These are phyloP conservation scores for Diddensiella santjacobensis DNA, from an alignment of 805 yeast genomes.

Conservation along the genomic window DNA sequence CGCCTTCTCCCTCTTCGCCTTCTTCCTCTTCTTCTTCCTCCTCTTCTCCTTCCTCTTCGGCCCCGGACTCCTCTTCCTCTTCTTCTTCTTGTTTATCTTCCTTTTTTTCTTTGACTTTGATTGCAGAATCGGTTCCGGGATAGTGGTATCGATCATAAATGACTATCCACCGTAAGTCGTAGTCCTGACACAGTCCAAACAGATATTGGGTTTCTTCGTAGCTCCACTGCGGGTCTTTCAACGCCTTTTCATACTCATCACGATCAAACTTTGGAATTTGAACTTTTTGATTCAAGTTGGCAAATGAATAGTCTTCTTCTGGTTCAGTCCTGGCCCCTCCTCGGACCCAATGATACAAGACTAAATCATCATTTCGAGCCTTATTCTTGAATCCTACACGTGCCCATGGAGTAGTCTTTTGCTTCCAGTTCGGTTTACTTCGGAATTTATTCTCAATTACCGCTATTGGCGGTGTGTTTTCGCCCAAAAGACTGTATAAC, in stretches of 20 bases:
- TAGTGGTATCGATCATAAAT: constrained; percentile 57
- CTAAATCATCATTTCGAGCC: constrained; percentile 48
- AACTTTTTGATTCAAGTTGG: constrained; percentile 64
- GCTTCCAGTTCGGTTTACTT: constrained; percentile 55
- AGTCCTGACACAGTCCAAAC: constrained; percentile 55
- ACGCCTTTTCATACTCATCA: constrained; percentile 50
- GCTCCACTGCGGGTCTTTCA: constrained; percentile 54
- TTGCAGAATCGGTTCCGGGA: constrained; percentile 1
- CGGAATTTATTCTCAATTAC: constrained; percentile 55
- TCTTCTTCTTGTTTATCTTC: constrained; percentile 1
- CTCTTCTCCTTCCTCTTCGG: neutral
- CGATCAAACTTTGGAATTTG: constrained; percentile 65
- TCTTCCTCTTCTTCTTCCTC: constrained; percentile 1
- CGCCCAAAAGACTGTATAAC: constrained; percentile 81
- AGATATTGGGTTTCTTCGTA: constrained; percentile 74
- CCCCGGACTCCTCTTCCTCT: constrained; percentile 1
- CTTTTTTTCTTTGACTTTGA: neutral
- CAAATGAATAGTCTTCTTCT: constrained; percentile 57
- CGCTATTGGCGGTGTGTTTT: constrained; percentile 82
- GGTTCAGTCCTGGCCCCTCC: constrained; percentile 40
- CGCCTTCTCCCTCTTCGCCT: neutral
- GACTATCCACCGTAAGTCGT: constrained; percentile 68
- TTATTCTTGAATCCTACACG: constrained; percentile 56
- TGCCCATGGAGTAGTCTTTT: constrained; percentile 81
- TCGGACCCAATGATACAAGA: constrained; percentile 81